A percentile compares a stretch with the other conserved stretches of the same genome.
Evolutionary conservation across 2,329 filamentous ascomycete genomes (phyloP).

Genomic region (Aspergillus sp.): DNA sequence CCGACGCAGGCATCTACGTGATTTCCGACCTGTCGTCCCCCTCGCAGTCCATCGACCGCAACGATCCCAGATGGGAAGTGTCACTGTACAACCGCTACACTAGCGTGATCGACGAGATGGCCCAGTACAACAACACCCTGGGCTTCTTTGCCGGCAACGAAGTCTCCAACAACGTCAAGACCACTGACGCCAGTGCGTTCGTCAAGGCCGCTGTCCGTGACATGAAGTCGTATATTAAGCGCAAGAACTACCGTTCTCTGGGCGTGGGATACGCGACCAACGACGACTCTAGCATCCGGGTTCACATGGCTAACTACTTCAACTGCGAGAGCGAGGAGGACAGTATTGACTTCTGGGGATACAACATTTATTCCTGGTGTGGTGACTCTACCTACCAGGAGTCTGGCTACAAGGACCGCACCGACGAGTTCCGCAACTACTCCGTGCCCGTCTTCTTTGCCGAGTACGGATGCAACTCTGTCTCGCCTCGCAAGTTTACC

Average conservation of each 20-base stretch:
- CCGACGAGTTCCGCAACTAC: slow-evolving; percentile 81
- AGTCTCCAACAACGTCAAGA: slow-evolving; percentile 82
- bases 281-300: slow-evolving; percentile 79
- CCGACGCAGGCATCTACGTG: slow-evolving; percentile 86
- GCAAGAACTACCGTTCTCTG: slow-evolving; percentile 70
- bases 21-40: slow-evolving; percentile 86
- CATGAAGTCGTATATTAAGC: slow-evolving; percentile 86
- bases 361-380: slow-evolving; percentile 99
- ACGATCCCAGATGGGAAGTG: slow-evolving; percentile 73
- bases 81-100: slow-evolving; percentile 77
- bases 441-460: slow-evolving; percentile 95
- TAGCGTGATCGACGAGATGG: slow-evolving; percentile 73
- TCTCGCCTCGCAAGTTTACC: slow-evolving; percentile 71
- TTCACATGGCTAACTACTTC: slow-evolving; percentile 84
- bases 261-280: slow-evolving; percentile 95
- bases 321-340: slow-evolving; percentile 70
- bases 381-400: slow-evolving; percentile 72
- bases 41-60: slow-evolving; percentile 76
- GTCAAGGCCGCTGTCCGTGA: slow-evolving; percentile 97
- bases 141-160: slow-evolving; percentile 99
- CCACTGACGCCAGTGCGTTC: slow-evolving; percentile 84
- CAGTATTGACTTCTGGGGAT: slow-evolving; percentile 94
- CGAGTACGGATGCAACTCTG: slow-evolving; percentile 90
- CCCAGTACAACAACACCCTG: slow-evolving; percentile 81
- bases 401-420: slow-evolving; percentile 79